Evolutionary conservation across 768 basidiomycete species (phyloP).

Genomic region (Paxillus involutus): DNA sequence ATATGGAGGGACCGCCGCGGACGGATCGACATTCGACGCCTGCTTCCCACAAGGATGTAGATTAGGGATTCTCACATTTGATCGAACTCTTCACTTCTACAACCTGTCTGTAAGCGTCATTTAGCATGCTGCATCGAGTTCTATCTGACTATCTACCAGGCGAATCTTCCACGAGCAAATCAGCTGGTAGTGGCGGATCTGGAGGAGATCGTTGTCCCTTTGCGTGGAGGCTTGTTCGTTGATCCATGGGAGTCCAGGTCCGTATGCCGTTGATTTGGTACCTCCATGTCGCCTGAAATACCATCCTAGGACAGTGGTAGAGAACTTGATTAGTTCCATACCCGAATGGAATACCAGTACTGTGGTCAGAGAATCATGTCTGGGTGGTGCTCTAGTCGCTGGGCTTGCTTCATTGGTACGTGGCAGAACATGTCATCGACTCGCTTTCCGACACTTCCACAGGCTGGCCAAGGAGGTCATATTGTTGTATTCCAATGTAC

Average conservation of each 20-base stretch:
- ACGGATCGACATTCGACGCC: slow-evolving; percentile 43
- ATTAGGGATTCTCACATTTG: slow-evolving; percentile 84
- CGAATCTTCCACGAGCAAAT: slow-evolving; percentile 47
- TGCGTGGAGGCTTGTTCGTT: slow-evolving; percentile 72
- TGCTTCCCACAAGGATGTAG: slow-evolving; percentile 54
- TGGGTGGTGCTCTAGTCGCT: slow-evolving; percentile 77
- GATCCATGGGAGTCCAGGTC: slow-evolving; percentile 72
- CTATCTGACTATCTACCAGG: slow-evolving; percentile 31
- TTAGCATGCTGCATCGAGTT: slow-evolving; percentile 6
- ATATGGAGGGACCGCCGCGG: slow-evolving; percentile 50
- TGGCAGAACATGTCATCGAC: slow-evolving; percentile 14
- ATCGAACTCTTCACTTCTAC: slow-evolving; percentile 81
- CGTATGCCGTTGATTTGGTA: slow-evolving; percentile 20
- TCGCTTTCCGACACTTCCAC: slow-evolving; percentile 8
- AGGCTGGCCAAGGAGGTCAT: slow-evolving; percentile 77
- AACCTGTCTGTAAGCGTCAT: slow-evolving; percentile 70
- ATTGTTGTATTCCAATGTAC: slow-evolving; percentile 69
- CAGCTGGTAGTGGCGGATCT: slow-evolving; percentile 87
- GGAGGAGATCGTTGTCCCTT: slow-evolving; percentile 89
- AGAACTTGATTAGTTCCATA: slow-evolving; percentile 63
- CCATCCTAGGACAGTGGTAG: slow-evolving; percentile 54
- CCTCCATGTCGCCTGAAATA: slow-evolving; percentile 5
- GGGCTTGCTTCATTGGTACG: slow-evolving; percentile 71
- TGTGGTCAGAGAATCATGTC: slow-evolving; percentile 53
- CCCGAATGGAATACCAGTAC: slow-evolving; percentile 59